Evolutionary conservation across 78 protist species (phyloP).

Genomic region (Dictyostelium purpureum): DNA sequence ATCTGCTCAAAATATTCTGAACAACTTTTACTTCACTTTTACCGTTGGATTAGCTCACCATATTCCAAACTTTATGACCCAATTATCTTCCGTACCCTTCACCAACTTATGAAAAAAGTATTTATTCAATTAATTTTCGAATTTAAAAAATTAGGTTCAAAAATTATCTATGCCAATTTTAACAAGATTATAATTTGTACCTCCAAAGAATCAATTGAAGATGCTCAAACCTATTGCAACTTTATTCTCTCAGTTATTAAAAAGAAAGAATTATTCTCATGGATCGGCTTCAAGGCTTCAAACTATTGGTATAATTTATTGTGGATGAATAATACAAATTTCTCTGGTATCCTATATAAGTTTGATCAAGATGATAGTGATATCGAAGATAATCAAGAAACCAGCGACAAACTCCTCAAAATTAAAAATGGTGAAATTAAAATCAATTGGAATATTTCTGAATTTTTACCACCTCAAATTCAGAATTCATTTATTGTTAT

Average conservation of each 20-base stretch:
- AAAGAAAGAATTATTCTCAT: slow-evolving; percentile 72
- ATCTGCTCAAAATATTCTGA: slow-evolving; percentile 71
- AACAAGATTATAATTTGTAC: slow-evolving; percentile 84
- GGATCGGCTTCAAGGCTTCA: slow-evolving; percentile 43
- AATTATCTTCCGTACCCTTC: slow-evolving; percentile 77
- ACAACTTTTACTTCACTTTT: slow-evolving; percentile 83
- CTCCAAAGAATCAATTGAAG: slow-evolving; percentile 58
- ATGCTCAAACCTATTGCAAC: slow-evolving; percentile 82
- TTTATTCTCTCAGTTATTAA: slow-evolving; percentile 68
- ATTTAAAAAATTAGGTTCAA: slow-evolving; percentile 82
- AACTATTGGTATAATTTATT: slow-evolving; percentile 78
- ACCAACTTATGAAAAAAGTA: slow-evolving; percentile 90
- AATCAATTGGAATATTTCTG: slow-evolving; percentile 64
- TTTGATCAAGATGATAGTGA: background rate
- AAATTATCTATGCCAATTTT: slow-evolving; percentile 86
- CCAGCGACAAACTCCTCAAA: background rate
- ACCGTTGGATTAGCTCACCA: slow-evolving; percentile 91
- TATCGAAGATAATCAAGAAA: background rate
- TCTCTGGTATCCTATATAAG: slow-evolving; percentile 60
- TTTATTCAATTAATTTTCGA: slow-evolving; percentile 82
- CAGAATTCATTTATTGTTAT: slow-evolving; percentile 31
- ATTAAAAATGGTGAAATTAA: background rate
- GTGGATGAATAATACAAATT: slow-evolving; percentile 86
- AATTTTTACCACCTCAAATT: slow-evolving; percentile 47
- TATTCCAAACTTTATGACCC: slow-evolving; percentile 87